These are phyloP conservation scores for Trichomonas tenax DNA, from an alignment of 208 protist genomes.

Conservation along the genomic window DNA sequence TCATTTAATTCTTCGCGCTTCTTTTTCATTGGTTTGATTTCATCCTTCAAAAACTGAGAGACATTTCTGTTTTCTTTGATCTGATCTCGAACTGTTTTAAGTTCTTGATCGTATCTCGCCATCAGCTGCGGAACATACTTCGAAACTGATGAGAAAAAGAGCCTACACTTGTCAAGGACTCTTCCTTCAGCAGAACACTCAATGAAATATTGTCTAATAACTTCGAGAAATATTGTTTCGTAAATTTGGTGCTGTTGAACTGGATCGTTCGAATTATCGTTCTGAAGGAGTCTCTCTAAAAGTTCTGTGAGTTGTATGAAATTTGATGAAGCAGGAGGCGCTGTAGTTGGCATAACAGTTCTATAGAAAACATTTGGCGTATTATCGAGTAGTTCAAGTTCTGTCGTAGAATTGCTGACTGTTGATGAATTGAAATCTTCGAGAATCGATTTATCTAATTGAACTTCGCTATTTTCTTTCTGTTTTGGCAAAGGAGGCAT, in stretches of 20 bases:
- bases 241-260: not conserved
- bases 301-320: not conserved
- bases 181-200: not conserved
- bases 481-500: not conserved
- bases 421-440: not conserved
- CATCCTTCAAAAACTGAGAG: not conserved
- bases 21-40: not conserved
- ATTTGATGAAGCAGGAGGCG: not conserved
- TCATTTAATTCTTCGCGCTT: not conserved
- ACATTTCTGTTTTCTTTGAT: not conserved
- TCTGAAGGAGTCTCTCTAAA: not conserved
- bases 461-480: not conserved
- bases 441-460: not conserved
- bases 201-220: constrained; percentile 13
- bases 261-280: not conserved
- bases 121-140: not conserved
- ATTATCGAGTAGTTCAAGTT: not conserved
- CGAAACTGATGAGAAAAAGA: not conserved
- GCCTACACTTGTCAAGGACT: not conserved
- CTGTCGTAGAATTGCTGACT: not conserved
- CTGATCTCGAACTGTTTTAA: not conserved
- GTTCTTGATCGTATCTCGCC: not conserved
- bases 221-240: not conserved
- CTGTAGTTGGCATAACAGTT: not conserved
- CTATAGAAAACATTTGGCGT: not conserved